phyloP scores from a whole-genome alignment of 805 yeast species.

The Groenewaldozyma tartarivorans region DNA sequence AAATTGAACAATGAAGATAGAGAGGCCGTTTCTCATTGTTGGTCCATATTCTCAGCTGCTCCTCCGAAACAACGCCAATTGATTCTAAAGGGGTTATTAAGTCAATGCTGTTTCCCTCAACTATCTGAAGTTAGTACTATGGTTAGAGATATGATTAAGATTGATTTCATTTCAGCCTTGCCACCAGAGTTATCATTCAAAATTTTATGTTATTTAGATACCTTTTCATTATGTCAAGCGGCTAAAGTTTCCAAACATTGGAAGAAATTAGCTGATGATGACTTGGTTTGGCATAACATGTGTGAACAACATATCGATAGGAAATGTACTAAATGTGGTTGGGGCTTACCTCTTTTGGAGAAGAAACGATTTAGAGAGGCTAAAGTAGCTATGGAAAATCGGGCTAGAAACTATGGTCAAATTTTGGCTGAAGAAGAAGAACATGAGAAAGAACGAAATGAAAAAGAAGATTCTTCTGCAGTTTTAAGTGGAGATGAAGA shows the following conservation, averaged over 20 bases:
- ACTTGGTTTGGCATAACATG: slow-evolving; percentile 95
- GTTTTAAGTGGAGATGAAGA: not conserved
- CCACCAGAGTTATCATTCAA: slow-evolving; percentile 83
- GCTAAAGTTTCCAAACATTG: slow-evolving; percentile 86
- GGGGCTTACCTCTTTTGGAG: slow-evolving; percentile 95
- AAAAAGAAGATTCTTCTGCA: not conserved
- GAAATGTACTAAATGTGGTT: slow-evolving; percentile 96
- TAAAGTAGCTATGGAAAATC: slow-evolving; percentile 22
- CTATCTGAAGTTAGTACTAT: slow-evolving; percentile 77
- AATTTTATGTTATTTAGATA: slow-evolving; percentile 80
- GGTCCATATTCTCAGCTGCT: slow-evolving; percentile 76
- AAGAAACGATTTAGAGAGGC: slow-evolving; percentile 41
- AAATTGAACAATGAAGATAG: slow-evolving; percentile 56
- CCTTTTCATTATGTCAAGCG: slow-evolving; percentile 86
- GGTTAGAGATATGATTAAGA: slow-evolving; percentile 67
- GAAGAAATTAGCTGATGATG: slow-evolving; percentile 90
- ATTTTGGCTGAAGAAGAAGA: not conserved
- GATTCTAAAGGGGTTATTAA: slow-evolving; percentile 70
- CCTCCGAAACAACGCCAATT: slow-evolving; percentile 60
- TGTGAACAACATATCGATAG: slow-evolving; percentile 97
- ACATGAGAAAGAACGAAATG: not conserved
- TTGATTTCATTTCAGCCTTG: slow-evolving; percentile 77
- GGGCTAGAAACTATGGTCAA: slow-evolving; percentile 14
- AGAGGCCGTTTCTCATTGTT: slow-evolving; percentile 68
- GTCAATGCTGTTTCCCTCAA: slow-evolving; percentile 94